phyloP scores from a whole-genome alignment of 352 stramenopile genomes.

The Phytopythium kandeliae region DNA sequence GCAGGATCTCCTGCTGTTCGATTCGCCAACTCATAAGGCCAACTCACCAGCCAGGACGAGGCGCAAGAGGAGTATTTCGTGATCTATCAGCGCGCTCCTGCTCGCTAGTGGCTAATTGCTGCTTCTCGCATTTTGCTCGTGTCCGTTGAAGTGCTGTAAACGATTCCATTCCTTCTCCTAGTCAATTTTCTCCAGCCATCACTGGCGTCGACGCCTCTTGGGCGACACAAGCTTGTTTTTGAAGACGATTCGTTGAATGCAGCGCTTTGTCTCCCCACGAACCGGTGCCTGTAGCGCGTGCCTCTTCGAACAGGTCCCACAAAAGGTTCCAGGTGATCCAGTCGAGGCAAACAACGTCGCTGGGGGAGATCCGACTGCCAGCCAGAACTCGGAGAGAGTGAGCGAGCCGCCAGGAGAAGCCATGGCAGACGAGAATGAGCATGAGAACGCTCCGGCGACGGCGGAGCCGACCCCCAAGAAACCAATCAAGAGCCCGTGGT shows the following conservation, averaged over 20 bases:
- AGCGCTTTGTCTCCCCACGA: background rate
- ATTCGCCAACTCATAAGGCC: conserved; percentile 1
- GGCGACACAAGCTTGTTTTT: background rate
- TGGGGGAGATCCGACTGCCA: no score
- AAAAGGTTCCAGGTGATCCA: no score
- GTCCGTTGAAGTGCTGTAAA: background rate
- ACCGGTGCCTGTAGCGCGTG: background rate
- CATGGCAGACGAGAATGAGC: conserved; percentile 19
- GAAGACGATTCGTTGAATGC: conserved; percentile 1
- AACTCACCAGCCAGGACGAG: conserved; percentile 5
- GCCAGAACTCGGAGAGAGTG: background rate
- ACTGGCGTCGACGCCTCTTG: background rate
- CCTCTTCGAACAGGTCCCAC: background rate
- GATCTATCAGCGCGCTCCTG: background rate
- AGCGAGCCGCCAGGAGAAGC: background rate
- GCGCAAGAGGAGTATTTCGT: conserved; percentile 30
- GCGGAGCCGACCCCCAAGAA: conserved; percentile 17
- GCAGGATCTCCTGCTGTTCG: conserved; percentile 6
- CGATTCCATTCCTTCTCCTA: background rate
- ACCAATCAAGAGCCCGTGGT: conserved; percentile 52
- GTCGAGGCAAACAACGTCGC: no score
- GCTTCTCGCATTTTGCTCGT: background rate
- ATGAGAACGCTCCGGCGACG: conserved; percentile 11
- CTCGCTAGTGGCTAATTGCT: conserved; percentile 10
- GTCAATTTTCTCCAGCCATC: background rate